Percentiles rank a stretch among this genome's conserved stretches.
These are phyloP conservation scores for Drosera spatulata DNA, from an alignment of 179 eudicot genomes.

Conservation along the genomic window DNA sequence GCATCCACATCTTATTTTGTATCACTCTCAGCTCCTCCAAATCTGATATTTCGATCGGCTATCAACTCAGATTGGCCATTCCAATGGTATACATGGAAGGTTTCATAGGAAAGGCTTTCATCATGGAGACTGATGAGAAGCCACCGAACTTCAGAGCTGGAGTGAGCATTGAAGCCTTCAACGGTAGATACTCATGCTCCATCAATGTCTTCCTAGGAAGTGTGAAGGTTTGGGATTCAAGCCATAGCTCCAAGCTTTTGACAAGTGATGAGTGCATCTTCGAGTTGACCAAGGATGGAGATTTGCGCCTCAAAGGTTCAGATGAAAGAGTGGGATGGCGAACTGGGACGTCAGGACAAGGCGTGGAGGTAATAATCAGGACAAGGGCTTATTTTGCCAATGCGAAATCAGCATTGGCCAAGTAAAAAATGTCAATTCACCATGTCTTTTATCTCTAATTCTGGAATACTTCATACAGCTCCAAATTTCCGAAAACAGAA, in stretches of 20 bases:
- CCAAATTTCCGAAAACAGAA: too few relatives aligned
- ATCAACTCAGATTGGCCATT: conserved; percentile 46
- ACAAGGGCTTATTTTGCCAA: too few relatives aligned
- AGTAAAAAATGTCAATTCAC: too few relatives aligned
- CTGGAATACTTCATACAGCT: too few relatives aligned
- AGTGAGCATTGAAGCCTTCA: conserved; percentile 45
- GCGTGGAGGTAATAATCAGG: conserved; percentile 58
- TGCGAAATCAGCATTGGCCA: too few relatives aligned
- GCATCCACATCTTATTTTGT: too few relatives aligned
- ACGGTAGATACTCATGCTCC: conserved; percentile 52
- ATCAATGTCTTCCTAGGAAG: conserved; percentile 64
- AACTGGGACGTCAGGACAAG: conserved; percentile 78
- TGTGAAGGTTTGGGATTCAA: conserved; percentile 80
- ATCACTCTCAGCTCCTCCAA: too few relatives aligned
- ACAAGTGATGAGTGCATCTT: conserved; percentile 48
- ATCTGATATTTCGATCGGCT: too few relatives aligned
- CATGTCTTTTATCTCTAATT: too few relatives aligned
- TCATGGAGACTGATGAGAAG: conserved; percentile 53
- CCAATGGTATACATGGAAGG: conserved; percentile 41
- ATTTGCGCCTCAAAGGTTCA: conserved; percentile 45
- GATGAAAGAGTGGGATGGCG: conserved; percentile 61
- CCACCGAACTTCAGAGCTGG: conserved; percentile 47
- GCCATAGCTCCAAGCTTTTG: conserved; percentile 49
- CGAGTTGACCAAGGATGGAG: conserved; percentile 53
- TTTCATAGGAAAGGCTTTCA: conserved; percentile 62